Base-by-base conservation (phyloP, 1,139 yeast species). In the Yamadazyma siamensis region DNA sequence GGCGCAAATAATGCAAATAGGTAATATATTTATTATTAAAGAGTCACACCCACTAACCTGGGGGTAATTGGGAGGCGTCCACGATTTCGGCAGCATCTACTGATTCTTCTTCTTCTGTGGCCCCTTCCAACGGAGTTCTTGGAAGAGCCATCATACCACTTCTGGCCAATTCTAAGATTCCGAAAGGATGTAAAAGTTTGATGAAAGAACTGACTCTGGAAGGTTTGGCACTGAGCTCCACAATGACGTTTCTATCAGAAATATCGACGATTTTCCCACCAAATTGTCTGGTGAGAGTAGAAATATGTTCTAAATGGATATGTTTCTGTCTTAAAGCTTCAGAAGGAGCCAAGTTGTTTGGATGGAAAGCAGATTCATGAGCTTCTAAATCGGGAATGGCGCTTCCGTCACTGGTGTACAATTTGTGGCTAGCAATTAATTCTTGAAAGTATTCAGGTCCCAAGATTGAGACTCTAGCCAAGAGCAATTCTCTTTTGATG, bases 71-170 rank as follows among this genome's bases (percentile, higher is more conserved):
- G 35, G 86, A 73, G 39, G 81, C 83, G 54, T 83, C 94, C 34
- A 81, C 86, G 43, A 78, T 75, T 38, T 81, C 86, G 29, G 80
- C 75, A 26, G 85, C 86, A 39, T 75, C 77, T 43, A 71, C 69
- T 16, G 65, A 60, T 11, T 69, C 75, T 16, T 65, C 74, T 28
- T 71, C 75, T 23, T 59, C 67, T 25, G 43, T 50, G 19, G 61
- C 59, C 36, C 71, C 73, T 35, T 74, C 80, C 49, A 87, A 66
- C 29, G 96, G 96, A 30, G 97, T 87, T 73, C 97, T 80, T 53
- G 97, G 95, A 52, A 91, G 72, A 7, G 97, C 98, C 88, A 91
- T 87, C 95, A 89, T 87, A 63, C 98, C 98, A 15, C 95, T 83
- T 64, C 98, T 79, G 28, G 97, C 96, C 48, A 91, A 83, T 64